A percentile compares a stretch with the other conserved stretches of the same genome.
Evolutionary conservation across 1,284 basidiomycete genomes (phyloP).

Genomic region (Grifola frondosa): DNA sequence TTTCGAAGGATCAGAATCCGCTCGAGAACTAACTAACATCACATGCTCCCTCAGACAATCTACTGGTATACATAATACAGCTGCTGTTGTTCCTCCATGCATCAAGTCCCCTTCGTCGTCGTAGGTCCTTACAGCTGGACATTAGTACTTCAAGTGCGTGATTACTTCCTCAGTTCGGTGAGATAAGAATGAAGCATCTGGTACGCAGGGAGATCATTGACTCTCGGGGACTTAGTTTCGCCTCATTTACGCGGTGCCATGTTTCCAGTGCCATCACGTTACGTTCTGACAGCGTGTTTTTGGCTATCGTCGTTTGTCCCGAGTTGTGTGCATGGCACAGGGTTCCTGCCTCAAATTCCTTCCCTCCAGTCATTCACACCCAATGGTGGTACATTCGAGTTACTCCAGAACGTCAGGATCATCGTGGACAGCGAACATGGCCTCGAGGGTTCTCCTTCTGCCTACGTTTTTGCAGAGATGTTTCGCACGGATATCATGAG

Average conservation of each 20-base stretch:
- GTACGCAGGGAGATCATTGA: no score
- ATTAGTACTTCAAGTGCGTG: no score
- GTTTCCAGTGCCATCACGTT: background rate
- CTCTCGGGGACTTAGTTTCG: no score
- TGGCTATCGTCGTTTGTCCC: constrained; percentile 2
- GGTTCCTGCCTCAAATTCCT: constrained; percentile 25
- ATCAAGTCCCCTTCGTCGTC: no score
- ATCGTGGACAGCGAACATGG: constrained; percentile 24
- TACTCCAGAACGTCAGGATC: constrained; percentile 20
- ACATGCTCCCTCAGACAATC: no score
- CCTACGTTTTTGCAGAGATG: constrained; percentile 31
- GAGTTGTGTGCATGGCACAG: constrained; percentile 1
- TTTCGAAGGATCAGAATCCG: no score
- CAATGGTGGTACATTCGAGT: constrained; percentile 14
- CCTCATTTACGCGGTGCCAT: background rate
- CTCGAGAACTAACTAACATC: no score
- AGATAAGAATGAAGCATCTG: no score
- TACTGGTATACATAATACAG: no score
- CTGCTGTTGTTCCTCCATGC: no score
- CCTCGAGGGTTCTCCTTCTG: constrained; percentile 21
- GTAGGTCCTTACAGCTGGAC: no score
- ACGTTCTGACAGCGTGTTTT: background rate
- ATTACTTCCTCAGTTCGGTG: no score
- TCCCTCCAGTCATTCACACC: constrained; percentile 23
- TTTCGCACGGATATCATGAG: constrained; percentile 33